Evolutionary conservation across 2,329 filamentous ascomycete species (phyloP).

Genomic region (Ascochyta pisi): DNA sequence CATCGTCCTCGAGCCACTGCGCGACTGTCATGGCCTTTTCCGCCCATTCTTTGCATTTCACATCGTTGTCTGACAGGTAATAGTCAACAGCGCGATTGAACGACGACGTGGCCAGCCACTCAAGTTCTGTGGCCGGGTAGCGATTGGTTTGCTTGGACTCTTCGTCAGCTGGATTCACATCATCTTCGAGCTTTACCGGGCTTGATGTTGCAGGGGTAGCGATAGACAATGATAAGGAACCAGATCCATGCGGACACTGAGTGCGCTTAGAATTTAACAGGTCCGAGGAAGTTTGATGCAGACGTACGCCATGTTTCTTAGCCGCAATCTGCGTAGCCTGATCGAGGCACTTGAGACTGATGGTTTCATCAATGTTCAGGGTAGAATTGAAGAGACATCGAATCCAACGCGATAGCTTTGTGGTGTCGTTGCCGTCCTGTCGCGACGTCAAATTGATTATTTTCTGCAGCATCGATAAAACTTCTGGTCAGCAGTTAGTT

Average conservation of each 20-base stretch:
- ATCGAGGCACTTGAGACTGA: slow-evolving; percentile 68
- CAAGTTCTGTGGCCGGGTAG: slow-evolving; percentile 72
- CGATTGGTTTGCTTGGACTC: slow-evolving; percentile 48
- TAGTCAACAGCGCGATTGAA: slow-evolving; percentile 72
- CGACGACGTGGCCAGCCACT: slow-evolving; percentile 73
- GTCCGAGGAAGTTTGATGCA: neutral
- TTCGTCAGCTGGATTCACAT: slow-evolving; percentile 29
- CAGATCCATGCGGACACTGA: slow-evolving; percentile 1
- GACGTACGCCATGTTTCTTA: slow-evolving; percentile 37
- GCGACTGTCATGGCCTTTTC: slow-evolving; percentile 68
- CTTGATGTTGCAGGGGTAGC: slow-evolving; percentile 23
- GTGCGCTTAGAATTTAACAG: slow-evolving; percentile 11
- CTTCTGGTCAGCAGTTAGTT: slow-evolving; percentile 21
- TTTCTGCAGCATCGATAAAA: slow-evolving; percentile 60
- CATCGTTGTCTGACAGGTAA: slow-evolving; percentile 57
- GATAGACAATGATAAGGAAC: neutral
- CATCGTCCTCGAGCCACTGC: slow-evolving; percentile 62
- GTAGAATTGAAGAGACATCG: slow-evolving; percentile 77
- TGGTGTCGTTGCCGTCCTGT: slow-evolving; percentile 62
- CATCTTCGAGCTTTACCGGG: slow-evolving; percentile 9
- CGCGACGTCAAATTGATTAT: slow-evolving; percentile 74
- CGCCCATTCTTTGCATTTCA: slow-evolving; percentile 66
- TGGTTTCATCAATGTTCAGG: slow-evolving; percentile 60
- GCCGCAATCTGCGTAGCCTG: slow-evolving; percentile 59
- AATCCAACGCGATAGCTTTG: slow-evolving; percentile 75